Base-by-base conservation (phyloP, 345 rosid species). In the Pistacia atlantica region DNA sequence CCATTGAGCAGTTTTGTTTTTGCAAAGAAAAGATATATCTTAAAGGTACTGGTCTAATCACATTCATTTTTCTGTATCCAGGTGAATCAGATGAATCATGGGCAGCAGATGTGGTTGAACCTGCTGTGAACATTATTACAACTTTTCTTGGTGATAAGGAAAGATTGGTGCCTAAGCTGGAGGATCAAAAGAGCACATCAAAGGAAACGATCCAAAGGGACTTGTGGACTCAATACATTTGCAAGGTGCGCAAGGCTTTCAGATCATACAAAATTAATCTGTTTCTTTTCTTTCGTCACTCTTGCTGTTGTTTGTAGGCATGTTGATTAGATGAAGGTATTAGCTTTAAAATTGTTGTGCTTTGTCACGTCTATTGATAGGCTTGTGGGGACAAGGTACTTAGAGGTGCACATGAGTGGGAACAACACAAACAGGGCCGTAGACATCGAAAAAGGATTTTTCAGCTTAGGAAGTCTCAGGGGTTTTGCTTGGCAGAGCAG, bases 401-500 rank as follows among this genome's bases (percentile, higher is more conserved):
- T 57, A 86, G 98, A 86, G 99, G 99, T 80, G 90, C 83, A 33
- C 90, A 92, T 28, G 98, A 96, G 63, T 96, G 99, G 99, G 99
- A 93, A 72, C 94, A 93, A 69, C 98, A 96, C 81, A 80, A 65
- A 76, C 90, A 83, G 76, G 97, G 98, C 31, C 94, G 94, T 17
- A 77, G 90, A 38, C 99, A 96, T 85, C 89, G 95, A 52, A 96
- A 92, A 83, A 88, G 97, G 72, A 65, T 80, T 71, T 83, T 84
- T 7, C 70, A 84, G 48, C 79, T 85, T 18, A 84, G 83, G 78
- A 92, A 88, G 79, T 52, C 86, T 74, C 81, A 66, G 22, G 48
- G 25, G 54, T 75, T 37, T 2, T 59, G 72, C 64, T 71, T 35
- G 8, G 66, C 58, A 31, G 82, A 76, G 49, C 49, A 51, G 20